phyloP scores from a whole-genome alignment of 2,329 filamentous ascomycete species.

The Trichophyton equinum region DNA sequence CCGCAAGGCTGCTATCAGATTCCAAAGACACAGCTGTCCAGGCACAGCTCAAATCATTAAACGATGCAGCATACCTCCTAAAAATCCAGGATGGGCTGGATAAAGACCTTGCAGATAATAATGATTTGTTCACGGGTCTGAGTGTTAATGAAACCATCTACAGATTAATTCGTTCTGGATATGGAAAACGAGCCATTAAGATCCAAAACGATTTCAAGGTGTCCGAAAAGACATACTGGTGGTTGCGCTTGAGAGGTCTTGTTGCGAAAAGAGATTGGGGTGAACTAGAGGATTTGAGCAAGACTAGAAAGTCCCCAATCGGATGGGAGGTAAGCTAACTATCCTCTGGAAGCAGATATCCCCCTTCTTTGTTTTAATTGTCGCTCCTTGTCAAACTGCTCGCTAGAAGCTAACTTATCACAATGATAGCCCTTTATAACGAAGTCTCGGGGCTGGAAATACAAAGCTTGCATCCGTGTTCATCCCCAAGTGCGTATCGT shows the following conservation, averaged over 20 bases:
- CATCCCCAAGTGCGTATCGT: conserved; percentile 69
- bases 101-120: conserved; percentile 57
- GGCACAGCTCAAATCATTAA: conserved; percentile 61
- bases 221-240: conserved; percentile 79
- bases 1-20: conserved; percentile 69
- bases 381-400: background rate
- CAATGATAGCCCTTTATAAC: conserved; percentile 66
- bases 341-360: background rate
- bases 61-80: conserved; percentile 67
- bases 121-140: conserved; percentile 60
- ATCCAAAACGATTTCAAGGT: conserved; percentile 88
- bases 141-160: conserved; percentile 87
- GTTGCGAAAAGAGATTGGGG: conserved; percentile 85
- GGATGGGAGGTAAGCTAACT: conserved; percentile 70
- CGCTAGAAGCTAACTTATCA: conserved; percentile 7
- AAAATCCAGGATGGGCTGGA: conserved; percentile 80
- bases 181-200: conserved; percentile 73
- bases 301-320: conserved; percentile 71
- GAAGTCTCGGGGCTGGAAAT: conserved; percentile 82
- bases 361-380: background rate
- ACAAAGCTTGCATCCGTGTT: conserved; percentile 72
- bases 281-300: conserved; percentile 74
- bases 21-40: conserved; percentile 56
- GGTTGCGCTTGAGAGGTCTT: conserved; percentile 71
- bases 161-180: conserved; percentile 69